Evolutionary conservation across 1,284 basidiomycete genomes (phyloP).

Genomic region (Marasmius sp.): DNA sequence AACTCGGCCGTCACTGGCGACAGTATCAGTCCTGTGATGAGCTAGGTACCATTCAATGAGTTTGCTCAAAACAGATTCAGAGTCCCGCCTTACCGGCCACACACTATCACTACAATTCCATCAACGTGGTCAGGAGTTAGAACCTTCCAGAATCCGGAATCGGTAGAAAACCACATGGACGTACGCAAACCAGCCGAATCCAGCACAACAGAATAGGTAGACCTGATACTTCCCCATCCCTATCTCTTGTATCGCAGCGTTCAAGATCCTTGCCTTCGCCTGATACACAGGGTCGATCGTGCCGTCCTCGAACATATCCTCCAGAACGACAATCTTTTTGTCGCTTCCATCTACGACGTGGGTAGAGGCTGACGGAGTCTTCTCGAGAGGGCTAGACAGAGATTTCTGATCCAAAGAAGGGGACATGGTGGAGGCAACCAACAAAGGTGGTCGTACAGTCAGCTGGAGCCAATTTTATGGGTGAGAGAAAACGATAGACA

Average conservation of each 20-base stretch:
- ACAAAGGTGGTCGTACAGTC: too few relatives aligned
- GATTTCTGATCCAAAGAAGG: too few relatives aligned
- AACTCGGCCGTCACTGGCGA: conserved; percentile 57
- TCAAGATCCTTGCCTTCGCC: conserved; percentile 63
- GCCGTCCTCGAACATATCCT: conserved; percentile 46
- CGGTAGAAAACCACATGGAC: conserved; percentile 22
- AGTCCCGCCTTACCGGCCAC: conserved; percentile 43
- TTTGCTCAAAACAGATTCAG: neutral
- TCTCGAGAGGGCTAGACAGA: too few relatives aligned
- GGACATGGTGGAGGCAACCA: too few relatives aligned
- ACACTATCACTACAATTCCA: conserved; percentile 51
- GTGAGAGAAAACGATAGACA: too few relatives aligned
- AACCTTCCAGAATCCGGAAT: neutral
- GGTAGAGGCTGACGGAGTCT: too few relatives aligned
- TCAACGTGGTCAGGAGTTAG: neutral
- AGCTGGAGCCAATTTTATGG: too few relatives aligned
- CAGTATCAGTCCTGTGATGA: conserved; percentile 56
- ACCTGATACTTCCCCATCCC: conserved; percentile 76
- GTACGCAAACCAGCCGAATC: conserved; percentile 72
- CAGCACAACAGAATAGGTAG: conserved; percentile 53
- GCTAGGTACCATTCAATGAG: conserved; percentile 16
- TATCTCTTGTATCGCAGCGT: conserved; percentile 67
- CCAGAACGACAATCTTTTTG: conserved; percentile 6
- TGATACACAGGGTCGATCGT: conserved; percentile 62
- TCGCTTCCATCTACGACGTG: neutral